Conservation (phyloP, 2,329 filamentous ascomycete species). For the Colletotrichum viniferum region DNA sequence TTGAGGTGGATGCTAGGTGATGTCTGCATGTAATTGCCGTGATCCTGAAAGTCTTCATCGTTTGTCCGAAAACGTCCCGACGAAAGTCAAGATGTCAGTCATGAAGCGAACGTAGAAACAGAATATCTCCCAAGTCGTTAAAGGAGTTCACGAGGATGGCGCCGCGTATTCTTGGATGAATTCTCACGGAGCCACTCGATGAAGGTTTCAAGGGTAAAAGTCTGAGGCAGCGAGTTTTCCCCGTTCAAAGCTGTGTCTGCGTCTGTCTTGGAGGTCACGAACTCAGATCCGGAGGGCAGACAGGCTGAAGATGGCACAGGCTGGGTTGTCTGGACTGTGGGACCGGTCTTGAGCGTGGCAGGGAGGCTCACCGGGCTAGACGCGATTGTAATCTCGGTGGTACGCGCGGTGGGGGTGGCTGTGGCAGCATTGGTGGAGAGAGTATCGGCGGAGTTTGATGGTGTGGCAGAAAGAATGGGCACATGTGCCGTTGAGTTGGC, state of each 20-base stretch:
- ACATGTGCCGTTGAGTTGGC: not conserved
- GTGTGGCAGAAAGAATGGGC: not conserved
- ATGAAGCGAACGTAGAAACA: not conserved
- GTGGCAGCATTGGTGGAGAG: not conserved
- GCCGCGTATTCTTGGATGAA: not conserved
- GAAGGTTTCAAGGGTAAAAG: not conserved
- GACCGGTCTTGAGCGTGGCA: not conserved
- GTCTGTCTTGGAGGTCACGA: not conserved
- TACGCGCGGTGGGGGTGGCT: rapidly evolving
- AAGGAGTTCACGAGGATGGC: not conserved
- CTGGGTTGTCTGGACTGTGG: rapidly evolving
- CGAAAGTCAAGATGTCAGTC: not conserved
- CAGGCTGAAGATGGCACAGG: not conserved
- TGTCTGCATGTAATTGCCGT: not conserved
- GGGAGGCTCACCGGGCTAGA: not conserved
- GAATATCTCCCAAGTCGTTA: not conserved
- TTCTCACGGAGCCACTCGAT: not conserved
- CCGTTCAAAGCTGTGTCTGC: not conserved
- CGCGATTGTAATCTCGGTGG: not conserved
- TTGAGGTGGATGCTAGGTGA: no score
- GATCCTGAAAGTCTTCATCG: rapidly evolving
- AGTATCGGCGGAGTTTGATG: rapidly evolving
- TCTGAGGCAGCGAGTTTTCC: not conserved
- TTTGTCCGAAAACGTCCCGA: rapidly evolving
- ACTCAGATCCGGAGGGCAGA: not conserved